phyloP scores from a whole-genome alignment of 352 stramenopile genomes.

The Globisporangium heterothallicum region DNA sequence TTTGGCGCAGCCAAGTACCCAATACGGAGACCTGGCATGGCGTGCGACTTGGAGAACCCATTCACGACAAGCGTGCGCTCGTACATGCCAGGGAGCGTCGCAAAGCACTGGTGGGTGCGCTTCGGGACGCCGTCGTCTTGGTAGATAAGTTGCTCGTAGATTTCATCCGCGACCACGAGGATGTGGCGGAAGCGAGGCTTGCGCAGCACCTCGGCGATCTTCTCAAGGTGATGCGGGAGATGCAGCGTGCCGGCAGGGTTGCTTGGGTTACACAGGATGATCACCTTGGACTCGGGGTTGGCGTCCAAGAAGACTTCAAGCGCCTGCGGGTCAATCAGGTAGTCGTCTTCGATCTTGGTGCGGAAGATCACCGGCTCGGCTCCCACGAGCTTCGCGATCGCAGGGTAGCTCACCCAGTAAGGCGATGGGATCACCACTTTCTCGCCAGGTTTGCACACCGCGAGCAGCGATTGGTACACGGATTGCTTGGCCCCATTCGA shows the following conservation, averaged over 20 bases:
- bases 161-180: conserved; percentile 91
- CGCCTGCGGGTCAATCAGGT: conserved; percentile 83
- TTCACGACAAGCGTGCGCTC: conserved; percentile 92
- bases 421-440: conserved; percentile 94
- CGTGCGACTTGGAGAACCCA: conserved; percentile 96
- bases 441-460: conserved; percentile 88
- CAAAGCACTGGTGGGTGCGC: conserved; percentile 65
- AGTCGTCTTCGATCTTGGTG: conserved; percentile 87
- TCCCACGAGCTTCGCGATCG: conserved; percentile 92
- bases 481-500: conserved; percentile 95
- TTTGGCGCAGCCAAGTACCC: conserved; percentile 87
- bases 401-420: conserved; percentile 96
- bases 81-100: conserved; percentile 79
- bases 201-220: conserved; percentile 49
- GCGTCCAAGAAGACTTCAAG: conserved; percentile 71
- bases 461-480: conserved; percentile 92
- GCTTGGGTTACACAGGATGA: conserved; percentile 96
- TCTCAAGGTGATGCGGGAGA: conserved; percentile 39
- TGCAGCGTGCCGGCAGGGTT: conserved; percentile 92
- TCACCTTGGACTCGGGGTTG: conserved; percentile 69
- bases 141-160: conserved; percentile 96
- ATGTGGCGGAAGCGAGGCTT: conserved; percentile 73
- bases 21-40: conserved; percentile 95
- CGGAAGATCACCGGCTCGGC: conserved; percentile 90
- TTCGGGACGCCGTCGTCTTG: conserved; percentile 54